Conservation (phyloP, 2,329 filamentous ascomycete genomes). For the Pseudocercospora cruenta region DNA sequence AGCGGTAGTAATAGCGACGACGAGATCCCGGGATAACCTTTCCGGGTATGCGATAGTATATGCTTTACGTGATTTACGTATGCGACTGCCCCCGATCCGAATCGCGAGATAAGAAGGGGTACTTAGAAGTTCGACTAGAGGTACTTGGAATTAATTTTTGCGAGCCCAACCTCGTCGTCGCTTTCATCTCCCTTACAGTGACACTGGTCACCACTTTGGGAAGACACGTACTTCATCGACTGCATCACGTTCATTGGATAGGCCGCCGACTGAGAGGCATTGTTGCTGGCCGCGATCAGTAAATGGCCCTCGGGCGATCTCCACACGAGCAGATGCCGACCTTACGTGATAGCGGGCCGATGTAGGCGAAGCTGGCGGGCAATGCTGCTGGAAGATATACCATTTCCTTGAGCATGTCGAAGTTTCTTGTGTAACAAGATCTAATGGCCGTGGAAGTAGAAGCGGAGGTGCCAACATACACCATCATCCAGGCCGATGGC, state of each 20-base stretch:
- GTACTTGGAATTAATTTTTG: too few relatives aligned
- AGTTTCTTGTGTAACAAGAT: background rate
- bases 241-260: background rate
- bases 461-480: constrained; percentile 31
- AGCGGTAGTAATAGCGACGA: too few relatives aligned
- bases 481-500: constrained; percentile 38
- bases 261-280: background rate
- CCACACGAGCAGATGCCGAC: background rate
- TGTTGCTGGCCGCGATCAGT: background rate
- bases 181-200: too few relatives aligned
- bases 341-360: constrained; percentile 2
- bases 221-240: too few relatives aligned
- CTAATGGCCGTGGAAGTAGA: constrained; percentile 4
- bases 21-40: too few relatives aligned
- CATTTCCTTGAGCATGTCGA: background rate
- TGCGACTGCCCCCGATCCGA: too few relatives aligned
- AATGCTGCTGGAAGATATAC: background rate
- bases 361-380: constrained; percentile 3
- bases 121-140: too few relatives aligned
- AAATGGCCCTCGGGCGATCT: background rate
- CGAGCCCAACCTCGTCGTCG: too few relatives aligned
- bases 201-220: too few relatives aligned
- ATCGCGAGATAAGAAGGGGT: too few relatives aligned
- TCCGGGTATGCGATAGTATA: too few relatives aligned
- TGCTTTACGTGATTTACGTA: too few relatives aligned